phyloP scores from a whole-genome alignment of 2,329 filamentous ascomycete species.

The Ceratocystis smalleyi region DNA sequence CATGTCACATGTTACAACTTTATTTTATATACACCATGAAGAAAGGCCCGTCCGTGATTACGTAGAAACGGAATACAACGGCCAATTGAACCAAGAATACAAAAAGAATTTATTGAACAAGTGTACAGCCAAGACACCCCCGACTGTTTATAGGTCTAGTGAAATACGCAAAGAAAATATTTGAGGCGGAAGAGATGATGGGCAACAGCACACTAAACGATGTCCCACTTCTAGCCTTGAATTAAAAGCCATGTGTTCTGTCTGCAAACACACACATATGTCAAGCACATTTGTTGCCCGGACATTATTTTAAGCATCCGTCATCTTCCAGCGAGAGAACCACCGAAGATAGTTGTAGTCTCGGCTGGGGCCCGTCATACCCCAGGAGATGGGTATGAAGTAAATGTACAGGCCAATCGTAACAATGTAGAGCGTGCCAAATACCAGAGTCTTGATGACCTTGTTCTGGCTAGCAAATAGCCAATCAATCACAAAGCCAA shows the following conservation, averaged over 20 bases:
- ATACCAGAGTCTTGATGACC: conserved; percentile 51
- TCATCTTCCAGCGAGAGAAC: conserved; percentile 75
- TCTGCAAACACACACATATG: background rate
- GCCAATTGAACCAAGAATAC: background rate
- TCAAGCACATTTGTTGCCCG: background rate
- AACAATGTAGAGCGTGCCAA: conserved; percentile 54
- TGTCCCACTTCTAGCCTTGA: background rate
- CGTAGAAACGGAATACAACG: background rate
- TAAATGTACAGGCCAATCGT: conserved; percentile 72
- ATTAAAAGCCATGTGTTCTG: background rate
- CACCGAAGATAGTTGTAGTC: conserved; percentile 89
- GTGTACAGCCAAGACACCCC: background rate
- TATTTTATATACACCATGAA: background rate
- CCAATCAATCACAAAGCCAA: conserved; percentile 84
- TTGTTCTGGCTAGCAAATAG: conserved; percentile 51
- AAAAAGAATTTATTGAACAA: conserved; percentile 1
- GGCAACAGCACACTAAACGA: background rate
- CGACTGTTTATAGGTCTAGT: conserved; percentile 2
- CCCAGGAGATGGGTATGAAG: conserved; percentile 91
- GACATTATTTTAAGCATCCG: conserved; percentile 31
- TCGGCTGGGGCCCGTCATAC: conserved; percentile 73
- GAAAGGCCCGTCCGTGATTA: background rate
- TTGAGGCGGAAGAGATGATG: background rate
- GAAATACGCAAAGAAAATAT: conserved; percentile 5
- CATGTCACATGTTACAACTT: background rate